Evolutionary conservation across 768 basidiomycete species (phyloP).

Genomic region (Floccularia luteovirens): DNA sequence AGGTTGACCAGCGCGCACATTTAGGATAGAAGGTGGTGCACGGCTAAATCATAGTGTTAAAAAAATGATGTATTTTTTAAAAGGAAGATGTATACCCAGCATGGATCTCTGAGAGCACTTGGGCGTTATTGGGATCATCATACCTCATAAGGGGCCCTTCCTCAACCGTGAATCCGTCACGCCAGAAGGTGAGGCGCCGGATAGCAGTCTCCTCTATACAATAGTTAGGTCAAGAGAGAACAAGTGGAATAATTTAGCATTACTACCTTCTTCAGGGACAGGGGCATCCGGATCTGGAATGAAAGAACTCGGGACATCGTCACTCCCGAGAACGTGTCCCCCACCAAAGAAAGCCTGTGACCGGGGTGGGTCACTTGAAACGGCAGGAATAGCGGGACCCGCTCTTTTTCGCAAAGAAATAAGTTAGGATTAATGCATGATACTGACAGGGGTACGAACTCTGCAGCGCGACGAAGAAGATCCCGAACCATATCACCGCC

Average conservation of each 20-base stretch:
- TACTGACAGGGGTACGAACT: slow-evolving; percentile 33
- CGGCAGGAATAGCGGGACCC: slow-evolving; percentile 19
- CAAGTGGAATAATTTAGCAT: not conserved
- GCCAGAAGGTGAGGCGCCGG: slow-evolving; percentile 86
- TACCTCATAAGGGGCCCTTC: slow-evolving; percentile 83
- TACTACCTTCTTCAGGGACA: slow-evolving; percentile 17
- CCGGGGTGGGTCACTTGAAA: slow-evolving; percentile 7
- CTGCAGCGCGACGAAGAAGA: slow-evolving; percentile 72
- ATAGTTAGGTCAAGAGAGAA: not conserved
- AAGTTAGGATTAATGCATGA: not conserved
- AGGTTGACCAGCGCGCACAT: slow-evolving; percentile 68
- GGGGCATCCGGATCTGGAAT: slow-evolving; percentile 65
- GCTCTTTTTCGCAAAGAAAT: slow-evolving; percentile 19
- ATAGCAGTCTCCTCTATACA: slow-evolving; percentile 46
- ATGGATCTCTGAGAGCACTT: slow-evolving; percentile 69
- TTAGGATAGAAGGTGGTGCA: slow-evolving; percentile 72
- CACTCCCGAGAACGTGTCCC: slow-evolving; percentile 83
- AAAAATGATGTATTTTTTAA: not conserved
- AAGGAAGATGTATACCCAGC: slow-evolving; percentile 45
- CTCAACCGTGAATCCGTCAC: slow-evolving; percentile 87
- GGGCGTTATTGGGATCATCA: slow-evolving; percentile 66
- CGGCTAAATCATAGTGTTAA: slow-evolving; percentile 31
- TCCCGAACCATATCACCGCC: slow-evolving; percentile 61
- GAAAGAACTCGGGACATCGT: slow-evolving; percentile 74
- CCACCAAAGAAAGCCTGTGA: slow-evolving; percentile 52